Evolutionary conservation across 1,139 yeast genomes (phyloP), one percentile per base, ranked within the genome.

Genomic region (Sugiyamaella pinicola): DNA sequence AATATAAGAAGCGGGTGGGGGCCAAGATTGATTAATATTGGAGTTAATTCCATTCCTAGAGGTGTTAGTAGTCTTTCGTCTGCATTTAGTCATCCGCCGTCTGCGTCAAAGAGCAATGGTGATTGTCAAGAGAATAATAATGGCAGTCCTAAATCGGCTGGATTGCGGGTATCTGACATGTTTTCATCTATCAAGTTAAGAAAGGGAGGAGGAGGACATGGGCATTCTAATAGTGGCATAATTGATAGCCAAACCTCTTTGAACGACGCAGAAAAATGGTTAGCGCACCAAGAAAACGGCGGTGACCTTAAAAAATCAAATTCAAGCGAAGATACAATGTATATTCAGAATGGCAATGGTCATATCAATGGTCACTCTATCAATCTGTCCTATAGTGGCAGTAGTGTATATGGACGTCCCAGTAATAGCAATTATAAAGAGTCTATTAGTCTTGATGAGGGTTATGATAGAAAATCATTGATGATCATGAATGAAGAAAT

Each of bases 401-500:
- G 43, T n/a, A 46, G 49, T 28, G 29, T 37, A 8, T 37, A 46
- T n/a, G 44, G 26, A 6, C 18, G 44, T 17, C 42, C 35, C 8
- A 45, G 49, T 33, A 21, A 21, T 3, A 37, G 35, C 42, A 35
- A 46, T 31, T 46, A 28, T 12, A 46, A 46, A 28, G 49, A 35
- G 24, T 46, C 49, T 10, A 19, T 15, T n/a, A 46, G 49, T 21
- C 12, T 46, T 28, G 49, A 46, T 46, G 43, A 34, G n/a, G 28
- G 19, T 17, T 15, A 26, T 28, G 49, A 12, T 29, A 18, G 28
- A 42, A 29, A 17, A 18, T 29, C 3, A 7, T 42, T 29, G 3
- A 8, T 17, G 45, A 26, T 26, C 12, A 26, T 26, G 31, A n/a
- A 26, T 26, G 31, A 26, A 26, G 12, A 10, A 26, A 26, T 26